These are phyloP conservation scores for Chaetomiaceae sp. DNA, from an alignment of 2,329 filamentous ascomycete species.

Conservation along the genomic window DNA sequence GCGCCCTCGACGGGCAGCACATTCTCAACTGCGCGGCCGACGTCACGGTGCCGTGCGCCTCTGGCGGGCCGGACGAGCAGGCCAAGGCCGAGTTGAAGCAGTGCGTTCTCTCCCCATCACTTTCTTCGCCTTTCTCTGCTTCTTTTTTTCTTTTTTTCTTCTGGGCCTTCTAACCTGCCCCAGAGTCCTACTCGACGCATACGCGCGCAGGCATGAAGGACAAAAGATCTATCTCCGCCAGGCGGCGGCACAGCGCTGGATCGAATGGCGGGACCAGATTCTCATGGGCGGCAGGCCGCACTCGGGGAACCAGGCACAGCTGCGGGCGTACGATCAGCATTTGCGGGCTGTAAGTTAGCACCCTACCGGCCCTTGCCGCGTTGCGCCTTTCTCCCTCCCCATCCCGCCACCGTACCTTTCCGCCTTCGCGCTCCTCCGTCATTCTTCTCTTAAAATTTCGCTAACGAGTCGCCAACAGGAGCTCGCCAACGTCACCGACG, in stretches of 20 bases:
- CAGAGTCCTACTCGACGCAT: conserved; percentile 57
- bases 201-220: conserved; percentile 56
- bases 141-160: neutral
- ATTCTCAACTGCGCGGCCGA: conserved; percentile 63
- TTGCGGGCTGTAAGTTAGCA: conserved; percentile 49
- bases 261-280: conserved; percentile 50
- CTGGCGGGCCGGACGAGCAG: conserved; percentile 56
- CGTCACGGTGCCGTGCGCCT: conserved; percentile 51
- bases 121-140: neutral
- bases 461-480: conserved; percentile 43
- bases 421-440: neutral
- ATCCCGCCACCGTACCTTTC: neutral
- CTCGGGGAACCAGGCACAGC: conserved; percentile 43
- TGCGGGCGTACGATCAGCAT: conserved; percentile 53
- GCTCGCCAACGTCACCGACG: conserved; percentile 54
- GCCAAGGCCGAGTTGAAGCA: conserved; percentile 59
- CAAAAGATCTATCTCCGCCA: conserved; percentile 63
- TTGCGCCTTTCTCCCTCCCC: too few relatives aligned
- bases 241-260: conserved; percentile 56
- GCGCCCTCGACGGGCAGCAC: conserved; percentile 58
- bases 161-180: neutral
- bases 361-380: neutral
- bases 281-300: conserved; percentile 49
- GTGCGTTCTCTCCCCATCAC: conserved; percentile 38
- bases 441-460: neutral